A percentile compares a stretch with the other conserved stretches of the same genome.
phyloP scores from a whole-genome alignment of 352 stramenopile genomes.

The Phytophthora boehmeriae region DNA sequence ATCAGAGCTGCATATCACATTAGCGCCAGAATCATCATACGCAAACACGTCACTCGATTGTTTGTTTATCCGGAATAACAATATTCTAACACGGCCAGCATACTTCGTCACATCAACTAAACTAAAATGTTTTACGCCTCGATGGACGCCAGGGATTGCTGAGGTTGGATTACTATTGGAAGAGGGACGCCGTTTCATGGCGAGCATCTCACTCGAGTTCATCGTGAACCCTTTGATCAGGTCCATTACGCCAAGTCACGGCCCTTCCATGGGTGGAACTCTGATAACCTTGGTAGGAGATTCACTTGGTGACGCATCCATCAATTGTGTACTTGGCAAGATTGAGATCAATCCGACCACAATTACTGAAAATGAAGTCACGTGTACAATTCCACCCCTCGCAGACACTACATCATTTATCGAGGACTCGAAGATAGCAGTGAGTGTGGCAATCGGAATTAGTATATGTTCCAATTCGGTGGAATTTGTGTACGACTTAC shows the following conservation, averaged over 20 bases:
- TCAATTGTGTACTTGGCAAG: constrained; percentile 35
- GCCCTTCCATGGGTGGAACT: constrained; percentile 31
- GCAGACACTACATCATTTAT: neutral
- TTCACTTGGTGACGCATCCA: constrained; percentile 15
- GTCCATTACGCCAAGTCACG: constrained; percentile 30
- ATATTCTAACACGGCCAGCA: constrained; percentile 24
- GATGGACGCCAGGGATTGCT: constrained; percentile 33
- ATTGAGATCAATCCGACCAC: constrained; percentile 17
- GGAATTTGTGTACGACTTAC: constrained; percentile 32
- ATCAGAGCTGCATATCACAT: constrained; percentile 24
- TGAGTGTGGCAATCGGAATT: constrained; percentile 17
- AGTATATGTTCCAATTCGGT: constrained; percentile 36
- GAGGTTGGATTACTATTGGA: constrained; percentile 33
- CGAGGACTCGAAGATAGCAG: neutral
- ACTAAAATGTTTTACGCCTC: constrained; percentile 31
- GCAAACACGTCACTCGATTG: constrained; percentile 33
- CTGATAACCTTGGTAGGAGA: constrained; percentile 30
- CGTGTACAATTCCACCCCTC: constrained; percentile 30
- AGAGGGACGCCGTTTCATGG: constrained; percentile 24
- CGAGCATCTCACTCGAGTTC: constrained; percentile 23
- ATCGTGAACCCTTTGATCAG: constrained; percentile 26
- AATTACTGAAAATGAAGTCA: constrained; percentile 18
- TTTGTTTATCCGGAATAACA: constrained; percentile 30
- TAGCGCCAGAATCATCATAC: constrained; percentile 19
- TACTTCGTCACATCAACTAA: constrained; percentile 28